These are phyloP conservation scores for Alternaria rosae DNA, from an alignment of 2,329 filamentous ascomycete genomes.

Conservation along the genomic window DNA sequence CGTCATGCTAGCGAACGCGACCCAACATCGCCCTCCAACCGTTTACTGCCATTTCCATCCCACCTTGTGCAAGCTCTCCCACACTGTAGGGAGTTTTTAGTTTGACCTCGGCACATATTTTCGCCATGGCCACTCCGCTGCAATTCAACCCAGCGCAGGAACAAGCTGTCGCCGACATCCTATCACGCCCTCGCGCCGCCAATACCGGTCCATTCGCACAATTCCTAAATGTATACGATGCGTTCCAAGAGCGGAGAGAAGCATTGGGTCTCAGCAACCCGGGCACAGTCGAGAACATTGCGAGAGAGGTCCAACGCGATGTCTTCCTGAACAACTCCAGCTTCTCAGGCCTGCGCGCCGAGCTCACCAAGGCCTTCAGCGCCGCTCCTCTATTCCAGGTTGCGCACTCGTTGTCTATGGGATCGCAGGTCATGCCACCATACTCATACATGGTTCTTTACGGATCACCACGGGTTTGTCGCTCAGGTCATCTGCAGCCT, in stretches of 20 bases:
- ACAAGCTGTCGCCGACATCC: conserved; percentile 61
- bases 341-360: conserved; percentile 94
- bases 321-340: conserved; percentile 95
- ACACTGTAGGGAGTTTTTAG: conserved; percentile 11
- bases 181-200: conserved; percentile 60
- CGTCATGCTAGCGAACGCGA: conserved; percentile 30
- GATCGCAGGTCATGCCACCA: conserved; percentile 85
- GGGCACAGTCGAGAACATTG: conserved; percentile 87
- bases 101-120: conserved; percentile 9
- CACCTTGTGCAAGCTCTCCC: conserved; percentile 20
- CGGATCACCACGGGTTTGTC: conserved; percentile 85
- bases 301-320: conserved; percentile 93
- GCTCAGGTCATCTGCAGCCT: conserved; percentile 5
- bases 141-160: conserved; percentile 45
- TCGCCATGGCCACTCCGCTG: conserved; percentile 39
- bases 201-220: conserved; percentile 76
- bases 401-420: conserved; percentile 95
- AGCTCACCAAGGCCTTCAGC: conserved; percentile 96
- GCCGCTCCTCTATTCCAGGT: conserved; percentile 94
- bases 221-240: conserved; percentile 78
- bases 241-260: conserved; percentile 85
- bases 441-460: conserved; percentile 96
- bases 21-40: conserved; percentile 19
- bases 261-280: conserved; percentile 91
- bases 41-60: conserved; percentile 27